These are phyloP conservation scores for Colletotrichum somersetense DNA, from an alignment of 2,329 filamentous ascomycete species.

Conservation along the genomic window DNA sequence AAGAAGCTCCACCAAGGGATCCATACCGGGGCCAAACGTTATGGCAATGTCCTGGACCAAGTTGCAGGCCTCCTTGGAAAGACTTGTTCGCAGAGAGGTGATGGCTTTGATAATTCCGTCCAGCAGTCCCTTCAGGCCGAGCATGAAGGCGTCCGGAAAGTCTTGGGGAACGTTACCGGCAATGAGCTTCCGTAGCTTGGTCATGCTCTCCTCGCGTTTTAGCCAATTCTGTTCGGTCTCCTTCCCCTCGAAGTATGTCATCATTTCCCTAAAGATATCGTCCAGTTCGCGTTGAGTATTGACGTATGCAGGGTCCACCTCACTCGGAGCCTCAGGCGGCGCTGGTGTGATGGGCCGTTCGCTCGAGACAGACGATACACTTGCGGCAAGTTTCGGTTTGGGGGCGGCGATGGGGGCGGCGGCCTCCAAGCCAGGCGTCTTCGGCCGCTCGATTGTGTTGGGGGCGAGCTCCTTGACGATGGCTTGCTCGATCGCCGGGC, in stretches of 20 bases:
- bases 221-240: constrained; percentile 95
- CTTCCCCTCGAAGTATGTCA: constrained; percentile 83
- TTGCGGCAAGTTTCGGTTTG: constrained; percentile 62
- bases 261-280: constrained; percentile 86
- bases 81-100: constrained; percentile 86
- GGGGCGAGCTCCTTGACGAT: constrained; percentile 82
- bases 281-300: constrained; percentile 91
- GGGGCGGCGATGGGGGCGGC: constrained; percentile 56
- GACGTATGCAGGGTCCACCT: constrained; percentile 86
- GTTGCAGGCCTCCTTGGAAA: constrained; percentile 87
- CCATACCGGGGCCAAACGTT: constrained; percentile 81
- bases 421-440: constrained; percentile 55
- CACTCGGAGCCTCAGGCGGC: constrained; percentile 70
- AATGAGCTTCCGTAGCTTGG: constrained; percentile 80
- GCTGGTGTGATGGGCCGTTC: constrained; percentile 72
- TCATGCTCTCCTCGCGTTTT: constrained; percentile 83
- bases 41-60: constrained; percentile 87
- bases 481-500: constrained; percentile 85
- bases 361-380: constrained; percentile 61
- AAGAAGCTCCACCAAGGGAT: constrained; percentile 89
- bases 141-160: constrained; percentile 78
- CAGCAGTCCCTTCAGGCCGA: constrained; percentile 78
- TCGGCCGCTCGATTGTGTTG: constrained; percentile 53
- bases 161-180: constrained; percentile 87
- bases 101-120: constrained; percentile 91